phyloP scores from a whole-genome alignment of 1,139 yeast genomes.

The Nakaseomyces uthaithaninus region DNA sequence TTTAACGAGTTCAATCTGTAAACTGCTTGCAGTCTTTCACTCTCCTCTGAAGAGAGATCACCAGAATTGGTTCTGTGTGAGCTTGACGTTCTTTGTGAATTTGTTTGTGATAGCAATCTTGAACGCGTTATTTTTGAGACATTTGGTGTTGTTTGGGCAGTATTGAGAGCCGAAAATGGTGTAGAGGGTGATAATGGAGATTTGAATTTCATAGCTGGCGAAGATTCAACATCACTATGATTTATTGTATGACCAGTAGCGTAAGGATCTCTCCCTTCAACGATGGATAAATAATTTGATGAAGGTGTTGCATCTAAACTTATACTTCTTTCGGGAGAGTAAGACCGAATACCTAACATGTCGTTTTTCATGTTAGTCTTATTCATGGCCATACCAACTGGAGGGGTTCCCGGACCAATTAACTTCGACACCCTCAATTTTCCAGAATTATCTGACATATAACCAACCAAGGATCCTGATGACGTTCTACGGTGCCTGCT shows the following conservation, averaged over 20 bases:
- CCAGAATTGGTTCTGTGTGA: conserved; percentile 19
- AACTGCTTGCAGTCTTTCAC: conserved; percentile 27
- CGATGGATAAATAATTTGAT: conserved; percentile 12
- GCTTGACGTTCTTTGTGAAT: conserved; percentile 5
- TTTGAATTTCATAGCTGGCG: conserved; percentile 20
- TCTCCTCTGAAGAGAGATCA: conserved; percentile 21
- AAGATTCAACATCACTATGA: conserved; percentile 19
- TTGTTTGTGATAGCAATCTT: conserved; percentile 12
- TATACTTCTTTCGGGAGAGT: conserved; percentile 25
- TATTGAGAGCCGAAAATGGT: conserved; percentile 1
- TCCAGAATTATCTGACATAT: conserved; percentile 29
- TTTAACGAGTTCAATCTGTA: conserved; percentile 26
- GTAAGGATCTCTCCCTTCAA: not conserved
- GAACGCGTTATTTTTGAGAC: conserved; percentile 9
- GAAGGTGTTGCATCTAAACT: conserved; percentile 16
- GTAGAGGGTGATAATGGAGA: conserved; percentile 25
- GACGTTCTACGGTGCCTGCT: conserved; percentile 24
- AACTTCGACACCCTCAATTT: conserved; percentile 5
- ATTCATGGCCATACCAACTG: conserved; percentile 6
- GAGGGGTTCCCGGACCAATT: conserved; percentile 4
- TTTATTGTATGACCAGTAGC: conserved; percentile 14
- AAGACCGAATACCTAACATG: conserved; percentile 23
- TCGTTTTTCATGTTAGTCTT: conserved; percentile 18
- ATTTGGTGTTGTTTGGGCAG: not conserved
- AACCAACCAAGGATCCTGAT: conserved; percentile 30